Base-by-base conservation (phyloP, 768 basidiomycete species). In the Tephrocybe sp. region DNA sequence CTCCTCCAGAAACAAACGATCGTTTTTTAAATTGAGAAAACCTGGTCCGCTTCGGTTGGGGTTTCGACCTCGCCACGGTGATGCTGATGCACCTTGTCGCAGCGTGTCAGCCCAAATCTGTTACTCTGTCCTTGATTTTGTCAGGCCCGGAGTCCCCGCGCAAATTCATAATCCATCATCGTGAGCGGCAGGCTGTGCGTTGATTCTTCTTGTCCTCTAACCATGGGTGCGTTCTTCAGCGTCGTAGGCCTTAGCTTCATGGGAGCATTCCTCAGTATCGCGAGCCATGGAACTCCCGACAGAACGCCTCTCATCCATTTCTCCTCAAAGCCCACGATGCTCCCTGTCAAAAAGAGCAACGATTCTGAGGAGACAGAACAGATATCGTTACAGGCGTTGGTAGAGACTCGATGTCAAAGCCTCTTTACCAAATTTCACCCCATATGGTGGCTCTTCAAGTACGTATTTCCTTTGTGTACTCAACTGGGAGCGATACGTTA, bases 361-460 rank as follows among this genome's bases (percentile, higher is more conserved):
- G 63, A 63, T 11, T 56, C 61, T 13, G 57, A 58, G n/a, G 65
- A 67, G 29, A 53, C 64, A 16, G 70, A 74, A 42, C 53, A 66
- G n/a, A 25, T 64, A n/a, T 74, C 76, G 3, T 55, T 77, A 16
- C 64, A 65, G 42, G 58, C 61, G 18, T 53, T 79, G 40, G 54
- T 77, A 21, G 71, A 76, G 55, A 66, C 61, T 11, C 69, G 65
- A 54, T 77, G 75, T 50, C 64, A 68, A 27, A 73, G 69, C 47
- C 62, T 80, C 21, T 75, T 71, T 53, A 64, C 57, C 13, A 57
- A 64, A 31, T 78, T 80, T 54, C 64, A 63, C 37, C 75, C 75
- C 29, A 50, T 73, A 41, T 80, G 73, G 78, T 78, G 75, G 75
- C 67, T 79, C 45, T 69, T 61, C 59, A 75, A 72, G 75, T 77